phyloP scores from a whole-genome alignment of 2,329 filamentous ascomycete genomes.

The Scedosporium minutisporum region DNA sequence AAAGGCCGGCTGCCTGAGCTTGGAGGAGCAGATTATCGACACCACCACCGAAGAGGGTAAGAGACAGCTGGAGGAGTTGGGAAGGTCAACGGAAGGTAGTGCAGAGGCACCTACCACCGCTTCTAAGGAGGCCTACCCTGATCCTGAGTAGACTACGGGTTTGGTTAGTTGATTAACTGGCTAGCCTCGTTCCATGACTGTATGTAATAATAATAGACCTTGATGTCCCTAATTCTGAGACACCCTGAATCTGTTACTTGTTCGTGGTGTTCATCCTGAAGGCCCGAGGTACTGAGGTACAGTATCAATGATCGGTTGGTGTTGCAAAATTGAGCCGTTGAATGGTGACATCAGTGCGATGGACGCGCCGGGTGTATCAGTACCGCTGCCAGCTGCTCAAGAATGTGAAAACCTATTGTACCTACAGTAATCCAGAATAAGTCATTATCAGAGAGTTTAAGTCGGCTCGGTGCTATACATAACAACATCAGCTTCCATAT shows the following conservation, averaged over 20 bases:
- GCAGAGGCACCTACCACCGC: not conserved
- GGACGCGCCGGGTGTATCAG: too few relatives aligned
- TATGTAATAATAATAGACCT: not conserved
- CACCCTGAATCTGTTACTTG: not conserved
- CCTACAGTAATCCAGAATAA: too few relatives aligned
- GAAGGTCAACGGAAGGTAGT: not conserved
- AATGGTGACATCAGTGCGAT: too few relatives aligned
- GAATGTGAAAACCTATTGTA: too few relatives aligned
- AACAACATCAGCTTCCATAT: too few relatives aligned
- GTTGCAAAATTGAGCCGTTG: too few relatives aligned
- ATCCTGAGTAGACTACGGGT: slow-evolving; percentile 9
- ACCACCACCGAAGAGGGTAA: slow-evolving; percentile 82
- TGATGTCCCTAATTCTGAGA: not conserved
- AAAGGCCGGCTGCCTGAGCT: slow-evolving; percentile 73
- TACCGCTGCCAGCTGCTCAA: too few relatives aligned
- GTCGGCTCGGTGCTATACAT: too few relatives aligned
- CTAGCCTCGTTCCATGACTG: not conserved
- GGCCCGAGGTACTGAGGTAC: not conserved
- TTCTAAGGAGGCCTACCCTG: slow-evolving; percentile 1
- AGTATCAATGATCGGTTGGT: too few relatives aligned
- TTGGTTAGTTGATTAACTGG: not conserved
- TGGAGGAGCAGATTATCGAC: slow-evolving; percentile 92
- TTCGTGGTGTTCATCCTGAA: not conserved
- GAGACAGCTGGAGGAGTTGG: slow-evolving; percentile 64
- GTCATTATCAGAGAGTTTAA: too few relatives aligned